Base-by-base conservation (phyloP, 2,329 filamentous ascomycete species). In the Phyllosticta citrichinensis region DNA sequence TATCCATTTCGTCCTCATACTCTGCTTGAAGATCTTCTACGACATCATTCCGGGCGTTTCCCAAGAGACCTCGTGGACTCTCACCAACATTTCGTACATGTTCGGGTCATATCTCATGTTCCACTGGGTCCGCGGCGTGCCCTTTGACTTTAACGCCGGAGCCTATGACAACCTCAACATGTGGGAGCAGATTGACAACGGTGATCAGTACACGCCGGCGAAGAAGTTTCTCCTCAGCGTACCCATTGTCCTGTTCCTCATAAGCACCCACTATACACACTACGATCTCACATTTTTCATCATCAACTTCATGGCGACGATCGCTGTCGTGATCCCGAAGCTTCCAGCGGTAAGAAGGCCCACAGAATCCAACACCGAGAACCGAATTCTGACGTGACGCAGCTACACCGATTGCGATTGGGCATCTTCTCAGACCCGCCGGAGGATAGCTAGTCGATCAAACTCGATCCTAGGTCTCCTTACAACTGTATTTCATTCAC, bases 121-220 rank as follows among this genome's bases (percentile, higher is more conserved):
- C 78, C 94, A 99, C 78, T 96, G 91, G 81, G 94, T 99, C 68
- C 91, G 93, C 72, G 94, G 94, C 68, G 91, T 97, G 55, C 94
- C 94, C 5, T 99, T 99, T 73, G 94, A 99, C 76, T 99, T 99
- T 83, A 99, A 99, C 73, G 88, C 90, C 61, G 94, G 94, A 63
- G 94, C 94, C 68, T 99, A 97, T 76, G 94, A 99, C 81, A 97
- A 99, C 76, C 83, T 99, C 71, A 99, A 97, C 79, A 97, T 99
- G 94, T 99, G 94, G 94, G 94, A 99, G 80, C 94, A 99, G 79
- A 99, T 99, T 74, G 94, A 99, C 80, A 95, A 97, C 70, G 94
- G 94, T 55, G 94, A 94, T 68, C 94, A 99, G 75, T 99, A 97
- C 79, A 99, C 94, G 0, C 94, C 94, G 3, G 90, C 94, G 66